Evolutionary conservation across 768 basidiomycete species (phyloP).

Genomic region (Xerocomellus intermedius): DNA sequence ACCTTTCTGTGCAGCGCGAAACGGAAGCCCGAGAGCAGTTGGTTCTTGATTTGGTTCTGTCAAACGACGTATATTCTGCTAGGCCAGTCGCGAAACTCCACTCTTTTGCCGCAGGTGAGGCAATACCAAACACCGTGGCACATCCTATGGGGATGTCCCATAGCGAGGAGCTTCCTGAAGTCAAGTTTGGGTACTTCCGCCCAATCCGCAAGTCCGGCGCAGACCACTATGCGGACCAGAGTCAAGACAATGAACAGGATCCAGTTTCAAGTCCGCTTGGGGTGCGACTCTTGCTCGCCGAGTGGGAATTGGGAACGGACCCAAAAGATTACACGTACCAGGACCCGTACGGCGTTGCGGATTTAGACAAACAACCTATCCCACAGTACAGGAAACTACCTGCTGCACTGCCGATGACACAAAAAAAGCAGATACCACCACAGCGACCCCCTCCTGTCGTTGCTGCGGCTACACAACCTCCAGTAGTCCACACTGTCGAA

Average conservation of each 20-base stretch:
- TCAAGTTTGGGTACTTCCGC: slow-evolving; percentile 61
- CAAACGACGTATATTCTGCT: slow-evolving; percentile 54
- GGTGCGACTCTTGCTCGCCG: slow-evolving; percentile 60
- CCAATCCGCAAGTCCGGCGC: slow-evolving; percentile 39
- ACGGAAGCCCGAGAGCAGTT: slow-evolving; percentile 58
- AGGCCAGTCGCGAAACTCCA: slow-evolving; percentile 36
- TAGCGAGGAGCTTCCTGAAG: slow-evolving; percentile 50
- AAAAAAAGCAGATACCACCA: slow-evolving; percentile 21
- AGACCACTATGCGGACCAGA: slow-evolving; percentile 29
- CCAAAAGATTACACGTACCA: slow-evolving; percentile 49
- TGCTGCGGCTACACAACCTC: slow-evolving; percentile 25
- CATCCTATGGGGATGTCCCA: slow-evolving; percentile 46
- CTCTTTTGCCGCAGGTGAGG: neutral
- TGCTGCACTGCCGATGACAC: slow-evolving; percentile 4
- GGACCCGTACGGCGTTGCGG: slow-evolving; percentile 50
- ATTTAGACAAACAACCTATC: slow-evolving; percentile 16
- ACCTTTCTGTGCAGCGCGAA: slow-evolving; percentile 46
- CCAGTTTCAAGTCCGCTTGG: slow-evolving; percentile 44
- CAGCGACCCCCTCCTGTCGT: slow-evolving; percentile 43
- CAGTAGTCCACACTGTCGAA: slow-evolving; percentile 9
- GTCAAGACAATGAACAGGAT: slow-evolving; percentile 14
- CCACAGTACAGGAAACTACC: slow-evolving; percentile 14
- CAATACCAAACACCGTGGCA: slow-evolving; percentile 6
- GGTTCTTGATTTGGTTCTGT: slow-evolving; percentile 59
- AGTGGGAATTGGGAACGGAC: slow-evolving; percentile 62